phyloP scores from a whole-genome alignment of 495 filamentous ascomycete species.

The Terfezia claveryi region DNA sequence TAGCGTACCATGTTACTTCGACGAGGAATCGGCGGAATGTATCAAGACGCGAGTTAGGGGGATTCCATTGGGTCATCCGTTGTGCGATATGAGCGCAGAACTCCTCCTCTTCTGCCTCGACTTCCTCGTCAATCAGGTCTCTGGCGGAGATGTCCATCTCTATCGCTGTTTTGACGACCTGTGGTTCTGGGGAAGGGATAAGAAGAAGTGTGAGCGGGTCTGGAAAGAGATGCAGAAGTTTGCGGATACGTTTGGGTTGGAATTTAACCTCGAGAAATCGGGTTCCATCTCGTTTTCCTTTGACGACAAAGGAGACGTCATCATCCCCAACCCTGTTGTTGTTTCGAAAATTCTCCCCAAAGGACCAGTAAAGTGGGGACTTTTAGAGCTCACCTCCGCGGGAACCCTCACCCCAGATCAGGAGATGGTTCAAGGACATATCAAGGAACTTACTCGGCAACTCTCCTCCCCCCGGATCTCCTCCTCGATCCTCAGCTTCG shows the following conservation, averaged over 20 bases:
- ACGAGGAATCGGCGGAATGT: conserved; percentile 28
- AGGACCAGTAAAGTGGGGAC: conserved; percentile 45
- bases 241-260: conserved; percentile 31
- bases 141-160: conserved; percentile 27
- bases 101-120: conserved; percentile 43
- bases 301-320: neutral
- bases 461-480: conserved; percentile 25
- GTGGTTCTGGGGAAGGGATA: conserved; percentile 41
- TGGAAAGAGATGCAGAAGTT: conserved; percentile 37
- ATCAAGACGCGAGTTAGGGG: conserved; percentile 30
- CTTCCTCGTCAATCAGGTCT: conserved; percentile 38
- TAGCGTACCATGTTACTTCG: conserved; percentile 36
- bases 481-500: conserved; percentile 37
- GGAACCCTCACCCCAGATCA: conserved; percentile 42
- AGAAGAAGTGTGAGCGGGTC: conserved; percentile 30
- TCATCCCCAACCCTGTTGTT: neutral
- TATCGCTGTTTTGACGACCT: conserved; percentile 48
- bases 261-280: conserved; percentile 36
- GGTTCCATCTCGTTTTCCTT: conserved; percentile 29
- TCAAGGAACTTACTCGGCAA: conserved; percentile 36
- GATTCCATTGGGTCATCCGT: conserved; percentile 35
- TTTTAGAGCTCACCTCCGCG: conserved; percentile 34
- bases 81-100: conserved; percentile 39
- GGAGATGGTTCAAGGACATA: conserved; percentile 37
- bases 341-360: conserved; percentile 23